Percentiles rank a stretch among this genome's conserved stretches.
Evolutionary conservation across 306 rosid genomes (phyloP).

Genomic region (Cajanus cajan): DNA sequence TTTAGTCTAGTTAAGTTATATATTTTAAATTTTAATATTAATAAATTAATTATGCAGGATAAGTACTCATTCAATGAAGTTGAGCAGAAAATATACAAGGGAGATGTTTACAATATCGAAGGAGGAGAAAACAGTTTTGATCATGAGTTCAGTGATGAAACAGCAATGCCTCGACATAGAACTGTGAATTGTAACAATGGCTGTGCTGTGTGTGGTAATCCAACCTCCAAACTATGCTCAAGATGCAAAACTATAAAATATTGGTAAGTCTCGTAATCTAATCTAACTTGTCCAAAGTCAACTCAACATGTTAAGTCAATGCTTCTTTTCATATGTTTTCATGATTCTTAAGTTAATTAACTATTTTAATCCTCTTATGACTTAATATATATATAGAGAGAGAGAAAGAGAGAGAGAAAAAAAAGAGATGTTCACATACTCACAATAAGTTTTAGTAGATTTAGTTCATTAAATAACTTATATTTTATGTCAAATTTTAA

Average conservation of each 20-base stretch:
- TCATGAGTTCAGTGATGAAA: neutral
- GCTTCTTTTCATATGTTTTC: neutral
- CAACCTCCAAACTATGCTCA: conserved; percentile 33
- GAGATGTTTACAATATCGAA: neutral
- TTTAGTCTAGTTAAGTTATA: neutral
- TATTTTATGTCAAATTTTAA: too few species aligned
- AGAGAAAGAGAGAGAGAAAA: too few species aligned
- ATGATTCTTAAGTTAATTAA: neutral
- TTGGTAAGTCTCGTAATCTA: conserved; percentile 2
- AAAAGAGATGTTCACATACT: too few species aligned
- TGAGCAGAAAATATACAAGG: neutral
- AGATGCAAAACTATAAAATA: conserved; percentile 36
- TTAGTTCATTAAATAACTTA: too few species aligned
- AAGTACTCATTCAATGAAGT: neutral
- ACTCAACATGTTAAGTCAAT: neutral
- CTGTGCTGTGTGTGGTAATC: conserved; percentile 36
- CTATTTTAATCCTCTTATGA: neutral
- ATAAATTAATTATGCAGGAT: conserved; percentile 3
- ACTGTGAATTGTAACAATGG: neutral
- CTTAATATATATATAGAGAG: too few species aligned
- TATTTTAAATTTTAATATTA: neutral
- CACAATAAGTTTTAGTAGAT: too few species aligned
- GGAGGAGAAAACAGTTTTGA: neutral
- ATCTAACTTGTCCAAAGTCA: neutral
- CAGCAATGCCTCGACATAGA: neutral